Percentiles rank a stretch among this genome's conserved stretches.
These are phyloP conservation scores for Claviceps maximensis DNA, from an alignment of 2,329 filamentous ascomycete species.

Conservation along the genomic window DNA sequence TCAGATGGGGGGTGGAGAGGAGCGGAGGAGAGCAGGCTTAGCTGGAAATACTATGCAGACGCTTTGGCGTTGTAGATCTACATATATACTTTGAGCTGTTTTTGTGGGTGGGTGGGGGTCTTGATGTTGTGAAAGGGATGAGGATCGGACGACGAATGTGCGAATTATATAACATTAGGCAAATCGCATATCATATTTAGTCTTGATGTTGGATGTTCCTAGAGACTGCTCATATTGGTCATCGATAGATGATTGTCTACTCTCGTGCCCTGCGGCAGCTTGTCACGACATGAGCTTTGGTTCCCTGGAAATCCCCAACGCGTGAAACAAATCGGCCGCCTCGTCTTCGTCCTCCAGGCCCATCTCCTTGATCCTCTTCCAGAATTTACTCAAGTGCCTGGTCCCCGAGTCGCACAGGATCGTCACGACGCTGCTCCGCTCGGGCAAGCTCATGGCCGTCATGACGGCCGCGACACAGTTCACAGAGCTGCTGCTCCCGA, in stretches of 20 bases:
- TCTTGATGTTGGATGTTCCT: no score
- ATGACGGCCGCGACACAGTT: slow-evolving; percentile 77
- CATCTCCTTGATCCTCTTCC: slow-evolving; percentile 57
- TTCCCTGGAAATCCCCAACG: slow-evolving; percentile 30
- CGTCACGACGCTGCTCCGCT: slow-evolving; percentile 59
- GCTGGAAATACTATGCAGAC: neutral
- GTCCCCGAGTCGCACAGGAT: slow-evolving; percentile 77
- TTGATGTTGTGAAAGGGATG: neutral
- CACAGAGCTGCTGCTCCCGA: slow-evolving; percentile 90
- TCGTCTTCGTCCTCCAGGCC: slow-evolving; percentile 47
- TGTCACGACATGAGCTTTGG: neutral
- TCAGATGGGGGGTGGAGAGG: neutral
- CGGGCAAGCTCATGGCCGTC: slow-evolving; percentile 49
- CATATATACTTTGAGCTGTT: neutral
- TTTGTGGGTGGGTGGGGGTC: neutral
- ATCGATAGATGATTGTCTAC: no score
- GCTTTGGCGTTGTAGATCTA: neutral
- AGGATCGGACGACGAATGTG: neutral
- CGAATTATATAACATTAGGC: neutral
- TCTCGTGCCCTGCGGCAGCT: no score
- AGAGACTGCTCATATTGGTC: no score
- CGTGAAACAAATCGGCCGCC: slow-evolving; percentile 32
- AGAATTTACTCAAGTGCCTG: slow-evolving; percentile 74
- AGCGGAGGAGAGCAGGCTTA: neutral
- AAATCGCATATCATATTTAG: neutral